Evolutionary conservation across 2,329 filamentous ascomycete species (phyloP).

Genomic region (Pseudogymnoascus sp.): DNA sequence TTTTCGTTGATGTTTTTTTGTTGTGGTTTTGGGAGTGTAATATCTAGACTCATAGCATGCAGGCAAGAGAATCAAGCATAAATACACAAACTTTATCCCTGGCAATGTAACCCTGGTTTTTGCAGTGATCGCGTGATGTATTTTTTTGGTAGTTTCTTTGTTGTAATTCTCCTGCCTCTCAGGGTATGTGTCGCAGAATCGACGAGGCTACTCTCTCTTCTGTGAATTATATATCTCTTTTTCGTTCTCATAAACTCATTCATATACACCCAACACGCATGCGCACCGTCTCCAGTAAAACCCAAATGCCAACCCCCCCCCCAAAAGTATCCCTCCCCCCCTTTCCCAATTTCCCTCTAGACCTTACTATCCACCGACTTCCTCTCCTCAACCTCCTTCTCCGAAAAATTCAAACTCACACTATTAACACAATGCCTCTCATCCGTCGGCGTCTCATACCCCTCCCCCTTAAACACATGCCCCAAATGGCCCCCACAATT

Average conservation of each 20-base stretch:
- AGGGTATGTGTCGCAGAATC: conserved; percentile 3
- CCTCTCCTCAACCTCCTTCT: conserved; percentile 44
- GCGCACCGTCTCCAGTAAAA: not conserved
- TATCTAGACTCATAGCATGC: conserved; percentile 7
- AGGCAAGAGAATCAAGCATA: conserved; percentile 4
- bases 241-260: conserved; percentile 3
- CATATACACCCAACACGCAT: not conserved
- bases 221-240: not conserved
- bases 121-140: not conserved
- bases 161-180: not conserved
- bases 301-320: not conserved
- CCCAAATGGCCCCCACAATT: conserved; percentile 91
- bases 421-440: conserved; percentile 97
- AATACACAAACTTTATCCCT: conserved; percentile 6
- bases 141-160: not conserved
- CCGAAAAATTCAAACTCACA: conserved; percentile 71
- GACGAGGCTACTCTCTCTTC: not conserved
- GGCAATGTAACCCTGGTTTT: not conserved
- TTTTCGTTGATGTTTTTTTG: not conserved
- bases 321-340: not conserved
- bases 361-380: conserved; percentile 32
- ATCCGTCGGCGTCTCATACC: conserved; percentile 75
- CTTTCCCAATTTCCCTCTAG: conserved; percentile 11
- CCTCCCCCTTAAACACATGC: conserved; percentile 87
- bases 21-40: conserved; percentile 1